These are phyloP conservation scores for Albatrellus sp. DNA, from an alignment of 1,284 basidiomycete species.

Conservation along the genomic window DNA sequence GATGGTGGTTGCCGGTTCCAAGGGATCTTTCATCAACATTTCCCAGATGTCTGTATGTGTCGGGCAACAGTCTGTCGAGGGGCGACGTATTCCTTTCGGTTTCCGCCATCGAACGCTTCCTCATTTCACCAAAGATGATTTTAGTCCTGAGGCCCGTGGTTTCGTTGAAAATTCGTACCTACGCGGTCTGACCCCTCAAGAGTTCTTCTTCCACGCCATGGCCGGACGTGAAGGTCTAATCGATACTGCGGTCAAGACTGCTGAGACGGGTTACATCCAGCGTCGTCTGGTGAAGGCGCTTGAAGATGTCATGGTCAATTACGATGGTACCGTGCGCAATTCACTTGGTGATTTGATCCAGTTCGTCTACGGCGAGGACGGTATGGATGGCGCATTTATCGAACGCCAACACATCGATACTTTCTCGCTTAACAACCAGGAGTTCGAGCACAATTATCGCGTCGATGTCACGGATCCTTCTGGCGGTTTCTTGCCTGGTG, in stretches of 20 bases:
- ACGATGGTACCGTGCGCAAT: conserved; percentile 97
- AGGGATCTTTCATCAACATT: conserved; percentile 99
- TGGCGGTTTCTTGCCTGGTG: conserved; percentile 69
- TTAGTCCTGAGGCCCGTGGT: conserved; percentile 95
- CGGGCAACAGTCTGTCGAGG: conserved; percentile 97
- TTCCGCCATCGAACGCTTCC: conserved; percentile 95
- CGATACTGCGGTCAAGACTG: conserved; percentile 99
- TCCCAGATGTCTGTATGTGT: conserved; percentile 99
- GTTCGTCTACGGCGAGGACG: conserved; percentile 97
- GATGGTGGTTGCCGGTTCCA: conserved; percentile 99
- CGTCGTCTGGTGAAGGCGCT: conserved; percentile 95
- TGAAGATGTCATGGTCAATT: conserved; percentile 95
- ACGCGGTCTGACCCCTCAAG: conserved; percentile 92
- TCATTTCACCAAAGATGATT: conserved; percentile 98
- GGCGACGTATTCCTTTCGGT: conserved; percentile 95
- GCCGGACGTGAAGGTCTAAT: conserved; percentile 98
- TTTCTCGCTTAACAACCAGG: conserved; percentile 70
- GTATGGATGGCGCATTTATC: conserved; percentile 97
- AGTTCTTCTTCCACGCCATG: conserved; percentile 99
- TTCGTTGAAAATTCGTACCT: conserved; percentile 99
- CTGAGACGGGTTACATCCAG: conserved; percentile 99
- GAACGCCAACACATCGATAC: conserved; percentile 92
- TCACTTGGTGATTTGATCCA: conserved; percentile 93
- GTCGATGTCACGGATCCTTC: conserved; percentile 83
- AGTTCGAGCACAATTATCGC: conserved; percentile 85